Evolutionary conservation across 2,329 filamentous ascomycete genomes (phyloP).

Genomic region (Aotearoamyces nothofagi): DNA sequence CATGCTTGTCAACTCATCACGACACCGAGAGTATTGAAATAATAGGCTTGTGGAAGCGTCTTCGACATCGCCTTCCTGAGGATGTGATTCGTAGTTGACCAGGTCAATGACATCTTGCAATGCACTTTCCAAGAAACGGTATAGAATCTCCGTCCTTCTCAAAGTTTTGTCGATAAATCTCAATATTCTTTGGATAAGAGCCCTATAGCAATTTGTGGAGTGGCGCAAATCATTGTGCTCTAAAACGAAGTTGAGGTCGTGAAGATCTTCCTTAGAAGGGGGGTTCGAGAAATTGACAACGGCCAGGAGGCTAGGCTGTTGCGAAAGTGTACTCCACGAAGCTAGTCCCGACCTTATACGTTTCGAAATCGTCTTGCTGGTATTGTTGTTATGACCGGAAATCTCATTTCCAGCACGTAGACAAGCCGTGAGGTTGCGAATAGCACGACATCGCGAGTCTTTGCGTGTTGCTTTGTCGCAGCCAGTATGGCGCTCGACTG

Average conservation of each 20-base stretch:
- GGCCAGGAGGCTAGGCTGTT: neutral
- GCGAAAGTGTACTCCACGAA: conserved; percentile 1
- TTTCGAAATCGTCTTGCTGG: conserved; percentile 1
- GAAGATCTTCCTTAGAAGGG: neutral
- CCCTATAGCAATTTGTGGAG: conserved; percentile 1
- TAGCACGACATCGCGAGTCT: neutral
- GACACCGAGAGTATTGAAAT: neutral
- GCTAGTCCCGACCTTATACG: conserved; percentile 1
- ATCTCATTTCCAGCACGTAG: conserved; percentile 1
- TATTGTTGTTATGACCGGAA: conserved; percentile 1
- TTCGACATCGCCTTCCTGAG: neutral
- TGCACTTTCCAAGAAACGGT: neutral
- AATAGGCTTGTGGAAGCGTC: neutral
- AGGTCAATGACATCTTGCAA: conserved; percentile 1
- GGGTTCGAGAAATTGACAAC: conserved; percentile 1
- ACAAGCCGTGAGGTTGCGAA: conserved; percentile 1
- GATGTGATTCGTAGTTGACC: neutral
- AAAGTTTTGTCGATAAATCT: conserved; percentile 1
- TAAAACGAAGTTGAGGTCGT: neutral
- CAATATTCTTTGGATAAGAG: neutral
- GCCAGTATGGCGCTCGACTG: neutral
- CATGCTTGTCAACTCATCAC: neutral
- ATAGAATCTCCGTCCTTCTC: neutral
- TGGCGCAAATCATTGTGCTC: conserved; percentile 1
- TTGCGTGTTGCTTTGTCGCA: neutral